These are phyloP conservation scores for Posidonia oceanica DNA, from an alignment of 116 monocot species.

Conservation along the genomic window DNA sequence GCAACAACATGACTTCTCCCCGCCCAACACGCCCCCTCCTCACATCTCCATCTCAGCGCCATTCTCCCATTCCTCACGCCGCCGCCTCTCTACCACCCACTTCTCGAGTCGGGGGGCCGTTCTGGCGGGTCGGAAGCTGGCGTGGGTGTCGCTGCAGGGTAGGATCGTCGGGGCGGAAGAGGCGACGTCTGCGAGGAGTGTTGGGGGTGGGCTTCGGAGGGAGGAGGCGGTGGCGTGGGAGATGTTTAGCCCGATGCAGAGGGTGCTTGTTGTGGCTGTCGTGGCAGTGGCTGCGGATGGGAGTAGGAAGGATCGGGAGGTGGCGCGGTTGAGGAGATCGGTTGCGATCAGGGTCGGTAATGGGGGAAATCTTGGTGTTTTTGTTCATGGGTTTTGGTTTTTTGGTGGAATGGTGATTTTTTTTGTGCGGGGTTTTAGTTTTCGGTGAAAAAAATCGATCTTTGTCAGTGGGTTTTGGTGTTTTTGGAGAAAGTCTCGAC, in stretches of 20 bases:
- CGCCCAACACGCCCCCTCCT: background rate
- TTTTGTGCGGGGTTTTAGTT: background rate
- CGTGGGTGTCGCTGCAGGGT: slow-evolving; percentile 61
- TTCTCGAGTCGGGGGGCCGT: slow-evolving; percentile 7
- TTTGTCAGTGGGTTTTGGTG: background rate
- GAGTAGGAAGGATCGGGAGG: slow-evolving; percentile 19
- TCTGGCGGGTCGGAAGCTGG: slow-evolving; percentile 16
- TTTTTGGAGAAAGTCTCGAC: background rate
- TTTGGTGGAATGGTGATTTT: background rate
- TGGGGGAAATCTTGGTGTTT: background rate
- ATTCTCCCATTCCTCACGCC: background rate
- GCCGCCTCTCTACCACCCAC: slow-evolving; percentile 12
- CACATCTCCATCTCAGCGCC: no score
- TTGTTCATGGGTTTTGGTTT: background rate
- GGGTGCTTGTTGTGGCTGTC: slow-evolving; percentile 60
- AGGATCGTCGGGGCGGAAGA: slow-evolving; percentile 41
- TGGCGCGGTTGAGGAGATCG: slow-evolving; percentile 43
- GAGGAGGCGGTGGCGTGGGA: slow-evolving; percentile 65
- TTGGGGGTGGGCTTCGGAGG: slow-evolving; percentile 24
- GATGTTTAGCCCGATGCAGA: slow-evolving; percentile 64
- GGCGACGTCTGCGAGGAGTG: slow-evolving; percentile 33
- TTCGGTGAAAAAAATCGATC: background rate
- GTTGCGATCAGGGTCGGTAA: slow-evolving; percentile 56
- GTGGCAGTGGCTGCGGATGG: slow-evolving; percentile 39
- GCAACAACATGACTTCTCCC: background rate